Base-by-base conservation (phyloP, 768 basidiomycete species). In the Paxillus rubicundulus region DNA sequence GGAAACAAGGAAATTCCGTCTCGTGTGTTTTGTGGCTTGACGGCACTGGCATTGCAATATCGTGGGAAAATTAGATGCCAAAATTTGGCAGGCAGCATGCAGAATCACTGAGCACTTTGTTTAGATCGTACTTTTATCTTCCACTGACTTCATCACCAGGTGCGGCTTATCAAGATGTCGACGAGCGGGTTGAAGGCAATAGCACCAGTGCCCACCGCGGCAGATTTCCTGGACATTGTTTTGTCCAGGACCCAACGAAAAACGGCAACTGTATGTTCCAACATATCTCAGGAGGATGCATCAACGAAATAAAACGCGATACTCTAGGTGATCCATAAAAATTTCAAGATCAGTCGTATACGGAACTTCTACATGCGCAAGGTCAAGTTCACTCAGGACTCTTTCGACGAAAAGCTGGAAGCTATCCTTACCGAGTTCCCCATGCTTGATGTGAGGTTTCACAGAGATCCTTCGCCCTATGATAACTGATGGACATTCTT, bases 311-410 rank as follows among this genome's bases (percentile, higher is more conserved):
- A n/a, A 24, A 36, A 46, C 37, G 56, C 44, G 18, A 21, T 37
- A 17, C 10, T 13, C 36, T 58, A 92, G 91, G 93, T 95, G 60
- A 98, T 98, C 68, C 97, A 98, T 74, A 98, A 97, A 80, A 98
- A 98, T 78, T 98, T 97, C 79, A 98, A 99, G 78, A 99, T 99
- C 72, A 94, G 92, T 60, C 88, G 96, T 61, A 98, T 98, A 74
- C 84, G 96, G 56, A 92, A 93, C 64, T 93, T 93, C 67, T 97
- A 99, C 72, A 98, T 98, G 96, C 86, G 96, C 70, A 99, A 99
- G 72, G 96, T 99, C 74, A 98, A 96, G 72, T 98, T 97, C 70
- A 95, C 95, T 3, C 94, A 98, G 70, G 94, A 98, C 66, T 79
- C 89, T 14, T 98, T 98, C 60, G 94, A 97, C 54, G 95, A 98